Base-by-base conservation (phyloP, 495 filamentous ascomycete genomes). In the Physcia stellaris region DNA sequence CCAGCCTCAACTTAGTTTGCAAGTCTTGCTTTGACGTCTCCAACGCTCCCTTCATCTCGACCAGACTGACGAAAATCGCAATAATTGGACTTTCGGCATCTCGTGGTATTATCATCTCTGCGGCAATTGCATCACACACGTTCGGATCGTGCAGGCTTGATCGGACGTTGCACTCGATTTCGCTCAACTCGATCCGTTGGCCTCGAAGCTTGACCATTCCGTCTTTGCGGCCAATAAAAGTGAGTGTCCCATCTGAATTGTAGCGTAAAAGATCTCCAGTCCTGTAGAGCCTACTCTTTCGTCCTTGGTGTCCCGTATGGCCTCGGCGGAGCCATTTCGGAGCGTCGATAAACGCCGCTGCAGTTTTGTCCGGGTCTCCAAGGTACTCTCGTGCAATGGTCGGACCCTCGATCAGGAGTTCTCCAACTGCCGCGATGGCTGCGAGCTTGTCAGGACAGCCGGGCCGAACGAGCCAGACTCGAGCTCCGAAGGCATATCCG, bases 401-500 rank as follows among this genome's bases (percentile, higher is more conserved):
- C 4, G 63, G 60, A 0, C 68, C 69, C 41, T 68, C 65, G 10
- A 75, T 49, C 1, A 63, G 56, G 12, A 76, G 56, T 43, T 76
- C 71, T 1, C 72, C 72, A 26, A 70, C 59, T n/a, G 62, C 61
- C 4, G 73, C 71, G 4, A 75, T 23, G 0, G 71, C 68, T 0
- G 57, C 55, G 1, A 79, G 52, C 2, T 55, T 47, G 34, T 71
- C 33, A 18, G 63, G 57, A 32, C 71, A 53, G 2, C 67, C 57
- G 1, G 64, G 48, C 38, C 77, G 67, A 12, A 71, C 62, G 16
- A 79, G 62, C 74, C 73, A 77, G 1, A 67, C 63, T 16, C 48
- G 47, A 27, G 60, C 33, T 55, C 52, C 36, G 50, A 67, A 53
- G 41, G 66, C 31, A 44, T 61, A 49, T 0, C 74, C 71, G 35